Conservation (phyloP, 2,329 filamentous ascomycete species). For the Akanthomyces lecanii region DNA sequence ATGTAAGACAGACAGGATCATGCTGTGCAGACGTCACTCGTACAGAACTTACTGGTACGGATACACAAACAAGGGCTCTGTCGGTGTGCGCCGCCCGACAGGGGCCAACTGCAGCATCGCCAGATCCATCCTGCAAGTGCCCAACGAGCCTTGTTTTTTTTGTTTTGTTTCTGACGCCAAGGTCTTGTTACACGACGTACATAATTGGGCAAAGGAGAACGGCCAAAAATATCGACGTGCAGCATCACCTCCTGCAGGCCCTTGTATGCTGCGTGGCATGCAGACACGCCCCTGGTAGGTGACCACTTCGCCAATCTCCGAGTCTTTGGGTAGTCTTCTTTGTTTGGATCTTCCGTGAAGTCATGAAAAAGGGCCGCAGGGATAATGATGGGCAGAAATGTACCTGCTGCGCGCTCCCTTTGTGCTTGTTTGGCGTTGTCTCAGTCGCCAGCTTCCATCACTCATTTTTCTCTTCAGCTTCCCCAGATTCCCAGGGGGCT, state of each 20-base stretch:
- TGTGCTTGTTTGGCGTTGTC: background rate
- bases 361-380: background rate
- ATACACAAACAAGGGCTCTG: background rate
- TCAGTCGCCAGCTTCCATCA: background rate
- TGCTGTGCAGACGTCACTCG: background rate
- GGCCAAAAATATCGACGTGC: background rate
- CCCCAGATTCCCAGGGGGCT: conserved; percentile 5
- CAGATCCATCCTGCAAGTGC: background rate
- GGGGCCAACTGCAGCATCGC: background rate
- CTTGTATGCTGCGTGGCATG: no score
- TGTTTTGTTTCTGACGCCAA: background rate
- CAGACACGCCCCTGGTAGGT: background rate
- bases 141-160: background rate
- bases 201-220: background rate
- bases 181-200: background rate
- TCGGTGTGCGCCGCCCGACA: background rate
- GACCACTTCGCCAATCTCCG: background rate
- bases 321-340: background rate
- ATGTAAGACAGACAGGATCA: background rate
- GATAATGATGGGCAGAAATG: background rate
- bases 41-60: background rate
- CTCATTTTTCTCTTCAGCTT: background rate
- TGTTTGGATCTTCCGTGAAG: background rate
- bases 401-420: background rate
- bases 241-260: background rate